A percentile compares a stretch with the other conserved stretches of the same genome.
These are phyloP conservation scores for Camelina neglecta DNA, from an alignment of 345 rosid genomes.

Conservation along the genomic window DNA sequence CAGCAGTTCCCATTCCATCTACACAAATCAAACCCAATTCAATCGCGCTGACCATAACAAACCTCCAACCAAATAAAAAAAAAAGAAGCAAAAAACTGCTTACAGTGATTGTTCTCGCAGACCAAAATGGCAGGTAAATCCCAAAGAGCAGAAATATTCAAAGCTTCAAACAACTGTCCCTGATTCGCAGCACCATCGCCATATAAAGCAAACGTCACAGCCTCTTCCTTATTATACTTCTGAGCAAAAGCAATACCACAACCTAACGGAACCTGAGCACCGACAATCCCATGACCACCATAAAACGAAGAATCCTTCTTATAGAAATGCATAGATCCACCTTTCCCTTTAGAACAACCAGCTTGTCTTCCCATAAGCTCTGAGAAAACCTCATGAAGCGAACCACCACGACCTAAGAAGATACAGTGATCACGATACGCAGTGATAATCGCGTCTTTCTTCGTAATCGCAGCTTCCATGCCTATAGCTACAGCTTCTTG, in stretches of 20 bases:
- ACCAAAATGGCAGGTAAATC: constrained; percentile 90
- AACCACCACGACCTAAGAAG: constrained; percentile 85
- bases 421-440: constrained; percentile 94
- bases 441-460: constrained; percentile 82
- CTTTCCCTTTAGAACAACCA: constrained; percentile 91
- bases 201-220: constrained; percentile 80
- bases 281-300: constrained; percentile 98
- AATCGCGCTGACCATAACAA: not conserved
- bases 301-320: constrained; percentile 81
- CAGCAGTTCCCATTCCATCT: constrained; percentile 99
- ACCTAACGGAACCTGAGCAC: constrained; percentile 94
- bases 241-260: constrained; percentile 98
- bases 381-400: constrained; percentile 67
- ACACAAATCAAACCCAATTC: constrained; percentile 21
- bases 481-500: constrained; percentile 96
- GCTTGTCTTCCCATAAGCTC: constrained; percentile 94
- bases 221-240: constrained; percentile 83
- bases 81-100: constrained; percentile 14
- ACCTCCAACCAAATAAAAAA: not conserved
- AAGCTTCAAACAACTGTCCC: constrained; percentile 95
- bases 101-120: constrained; percentile 98
- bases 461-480: constrained; percentile 95
- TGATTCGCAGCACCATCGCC: constrained; percentile 99
- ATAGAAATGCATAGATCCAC: constrained; percentile 98
- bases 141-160: constrained; percentile 94